Evolutionary conservation across 2,329 filamentous ascomycete species (phyloP).

Genomic region (Cladosporium sp.): DNA sequence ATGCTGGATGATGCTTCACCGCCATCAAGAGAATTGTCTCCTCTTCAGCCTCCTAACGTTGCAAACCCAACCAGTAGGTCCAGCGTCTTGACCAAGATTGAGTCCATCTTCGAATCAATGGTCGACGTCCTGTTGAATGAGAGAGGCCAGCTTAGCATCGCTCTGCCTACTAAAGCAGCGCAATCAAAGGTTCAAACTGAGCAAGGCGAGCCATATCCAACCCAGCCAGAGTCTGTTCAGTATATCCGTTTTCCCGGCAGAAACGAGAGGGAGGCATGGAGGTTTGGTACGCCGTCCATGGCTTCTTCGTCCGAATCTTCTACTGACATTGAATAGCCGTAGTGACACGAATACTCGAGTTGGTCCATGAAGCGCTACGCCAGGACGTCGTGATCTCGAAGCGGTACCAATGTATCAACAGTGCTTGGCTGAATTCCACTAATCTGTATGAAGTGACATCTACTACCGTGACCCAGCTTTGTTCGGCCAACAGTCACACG

Average conservation of each 20-base stretch:
- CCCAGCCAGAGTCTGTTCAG: not conserved
- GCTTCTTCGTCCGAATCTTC: not conserved
- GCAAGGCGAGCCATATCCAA: not conserved
- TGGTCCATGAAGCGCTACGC: constrained; percentile 51
- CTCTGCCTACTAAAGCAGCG: constrained; percentile 36
- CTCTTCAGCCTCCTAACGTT: too few relatives aligned
- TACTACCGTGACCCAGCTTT: constrained; percentile 73
- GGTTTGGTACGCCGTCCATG: constrained; percentile 42
- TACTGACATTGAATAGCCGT: constrained; percentile 39
- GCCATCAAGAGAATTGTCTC: too few relatives aligned
- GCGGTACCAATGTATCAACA: constrained; percentile 37
- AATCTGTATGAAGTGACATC: constrained; percentile 56
- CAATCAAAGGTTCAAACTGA: too few relatives aligned
- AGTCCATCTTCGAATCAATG: constrained; percentile 52
- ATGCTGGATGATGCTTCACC: constrained; percentile 1
- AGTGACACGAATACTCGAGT: constrained; percentile 51
- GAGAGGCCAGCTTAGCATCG: constrained; percentile 45
- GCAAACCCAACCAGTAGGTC: not conserved
- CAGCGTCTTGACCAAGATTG: constrained; percentile 49
- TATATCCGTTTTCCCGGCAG: constrained; percentile 51
- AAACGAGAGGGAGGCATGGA: constrained; percentile 54
- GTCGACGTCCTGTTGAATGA: constrained; percentile 46
- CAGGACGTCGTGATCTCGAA: constrained; percentile 51
- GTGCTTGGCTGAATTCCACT: constrained; percentile 7
- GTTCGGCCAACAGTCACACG: constrained; percentile 63